Conservation (phyloP, 2,329 filamentous ascomycete genomes). For the Magnaporthales sp. region DNA sequence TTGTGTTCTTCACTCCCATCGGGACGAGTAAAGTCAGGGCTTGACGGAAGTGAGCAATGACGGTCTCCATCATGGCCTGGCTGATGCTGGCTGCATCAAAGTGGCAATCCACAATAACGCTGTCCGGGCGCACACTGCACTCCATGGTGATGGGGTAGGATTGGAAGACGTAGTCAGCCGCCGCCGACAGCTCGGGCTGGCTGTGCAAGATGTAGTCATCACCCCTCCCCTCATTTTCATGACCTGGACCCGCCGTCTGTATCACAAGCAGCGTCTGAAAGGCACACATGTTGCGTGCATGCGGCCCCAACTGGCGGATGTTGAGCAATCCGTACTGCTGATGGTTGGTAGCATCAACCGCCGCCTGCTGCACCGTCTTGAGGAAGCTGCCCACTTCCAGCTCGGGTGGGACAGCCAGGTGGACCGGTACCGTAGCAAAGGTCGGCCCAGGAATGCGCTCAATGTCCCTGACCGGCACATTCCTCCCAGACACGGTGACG, state of each 20-base stretch:
- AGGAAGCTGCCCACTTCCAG: constrained; percentile 6
- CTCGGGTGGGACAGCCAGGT: constrained; percentile 10
- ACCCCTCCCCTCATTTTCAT: too few relatives aligned
- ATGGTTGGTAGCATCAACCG: not conserved
- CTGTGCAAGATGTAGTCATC: not conserved
- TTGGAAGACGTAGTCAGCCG: not conserved
- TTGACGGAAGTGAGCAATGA: constrained; percentile 49
- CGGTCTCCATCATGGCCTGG: constrained; percentile 22
- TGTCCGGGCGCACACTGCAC: constrained; percentile 41
- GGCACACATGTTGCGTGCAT: not conserved
- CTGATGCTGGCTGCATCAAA: constrained; percentile 37
- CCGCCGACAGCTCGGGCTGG: not conserved
- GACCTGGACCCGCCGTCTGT: not conserved
- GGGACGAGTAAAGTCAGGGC: constrained; percentile 57
- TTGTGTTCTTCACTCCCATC: constrained; percentile 50
- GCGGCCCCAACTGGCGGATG: not conserved
- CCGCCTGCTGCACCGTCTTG: not conserved
- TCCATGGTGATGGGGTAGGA: constrained; percentile 1
- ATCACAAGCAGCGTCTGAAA: not conserved
- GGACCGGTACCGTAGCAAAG: constrained; percentile 21
- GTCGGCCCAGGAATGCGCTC: constrained; percentile 19
- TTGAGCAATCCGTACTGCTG: not conserved
- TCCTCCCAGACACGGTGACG: constrained; percentile 18
- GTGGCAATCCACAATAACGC: constrained; percentile 49
- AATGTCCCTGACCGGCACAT: constrained; percentile 15